A percentile compares a stretch with the other conserved stretches of the same genome.
Conservation (phyloP, 257 asterid species). For the Solanum habrochaites region DNA sequence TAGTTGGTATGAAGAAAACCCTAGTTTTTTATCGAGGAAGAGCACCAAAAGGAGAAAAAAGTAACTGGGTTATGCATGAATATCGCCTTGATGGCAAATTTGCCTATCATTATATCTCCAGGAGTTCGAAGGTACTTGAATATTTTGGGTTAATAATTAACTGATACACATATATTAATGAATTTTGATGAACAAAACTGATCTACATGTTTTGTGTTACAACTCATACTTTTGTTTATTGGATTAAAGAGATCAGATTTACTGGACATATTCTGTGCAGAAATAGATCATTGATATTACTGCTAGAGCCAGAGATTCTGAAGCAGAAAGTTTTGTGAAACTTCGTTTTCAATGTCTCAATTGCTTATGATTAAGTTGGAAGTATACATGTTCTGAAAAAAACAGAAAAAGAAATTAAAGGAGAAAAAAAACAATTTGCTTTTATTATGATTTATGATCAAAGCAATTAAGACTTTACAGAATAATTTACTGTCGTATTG, state of each 20-base stretch:
- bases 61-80: slow-evolving; percentile 95
- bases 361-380: background rate
- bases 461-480: background rate
- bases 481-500: background rate
- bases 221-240: background rate
- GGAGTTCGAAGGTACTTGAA: slow-evolving; percentile 47
- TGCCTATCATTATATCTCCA: slow-evolving; percentile 59
- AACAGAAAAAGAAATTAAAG: background rate
- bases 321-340: background rate
- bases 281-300: background rate
- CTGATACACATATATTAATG: background rate
- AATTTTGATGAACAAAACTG: background rate
- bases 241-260: background rate
- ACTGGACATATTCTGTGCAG: background rate
- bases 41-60: slow-evolving; percentile 84
- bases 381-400: background rate
- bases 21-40: slow-evolving; percentile 80
- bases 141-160: background rate
- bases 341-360: background rate
- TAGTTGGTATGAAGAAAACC: slow-evolving; percentile 99
- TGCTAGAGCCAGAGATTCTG: background rate
- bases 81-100: slow-evolving; percentile 86
- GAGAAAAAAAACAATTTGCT: background rate
- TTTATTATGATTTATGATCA: background rate
- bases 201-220: background rate